These are phyloP conservation scores for Talaromyces rugulosus DNA, from an alignment of 2,329 filamentous ascomycete genomes.

Conservation along the genomic window DNA sequence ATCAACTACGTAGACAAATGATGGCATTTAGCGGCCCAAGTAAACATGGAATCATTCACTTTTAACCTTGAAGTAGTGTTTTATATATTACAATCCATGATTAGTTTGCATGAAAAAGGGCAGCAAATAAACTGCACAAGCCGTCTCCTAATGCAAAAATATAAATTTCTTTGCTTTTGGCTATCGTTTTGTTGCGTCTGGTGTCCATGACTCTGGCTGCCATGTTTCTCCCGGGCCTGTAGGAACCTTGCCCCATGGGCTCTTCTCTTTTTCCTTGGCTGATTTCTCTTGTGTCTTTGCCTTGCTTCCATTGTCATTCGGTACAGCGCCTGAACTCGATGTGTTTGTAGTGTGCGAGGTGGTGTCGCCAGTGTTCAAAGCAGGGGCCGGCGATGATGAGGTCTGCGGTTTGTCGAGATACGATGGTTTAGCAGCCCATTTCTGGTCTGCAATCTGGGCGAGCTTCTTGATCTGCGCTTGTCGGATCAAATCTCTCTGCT, in stretches of 20 bases:
- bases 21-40: background rate
- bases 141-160: background rate
- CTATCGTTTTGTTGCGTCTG: conserved; percentile 40
- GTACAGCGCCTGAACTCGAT: conserved; percentile 23
- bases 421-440: conserved; percentile 58
- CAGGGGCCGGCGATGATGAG: conserved; percentile 42
- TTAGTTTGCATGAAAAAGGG: background rate
- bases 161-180: background rate
- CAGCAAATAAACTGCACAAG: background rate
- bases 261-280: conserved; percentile 17
- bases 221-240: conserved; percentile 60
- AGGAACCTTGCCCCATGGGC: conserved; percentile 59
- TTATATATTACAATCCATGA: background rate
- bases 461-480: conserved; percentile 57
- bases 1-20: background rate
- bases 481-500: conserved; percentile 53
- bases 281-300: conserved; percentile 22
- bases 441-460: conserved; percentile 56
- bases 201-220: conserved; percentile 63
- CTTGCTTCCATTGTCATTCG: conserved; percentile 27
- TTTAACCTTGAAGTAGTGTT: background rate
- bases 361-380: conserved; percentile 41
- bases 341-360: conserved; percentile 29
- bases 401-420: conserved; percentile 54
- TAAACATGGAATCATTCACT: background rate